Conservation (phyloP, 2,329 filamentous ascomycete genomes). For the Monosporascus sp. region DNA sequence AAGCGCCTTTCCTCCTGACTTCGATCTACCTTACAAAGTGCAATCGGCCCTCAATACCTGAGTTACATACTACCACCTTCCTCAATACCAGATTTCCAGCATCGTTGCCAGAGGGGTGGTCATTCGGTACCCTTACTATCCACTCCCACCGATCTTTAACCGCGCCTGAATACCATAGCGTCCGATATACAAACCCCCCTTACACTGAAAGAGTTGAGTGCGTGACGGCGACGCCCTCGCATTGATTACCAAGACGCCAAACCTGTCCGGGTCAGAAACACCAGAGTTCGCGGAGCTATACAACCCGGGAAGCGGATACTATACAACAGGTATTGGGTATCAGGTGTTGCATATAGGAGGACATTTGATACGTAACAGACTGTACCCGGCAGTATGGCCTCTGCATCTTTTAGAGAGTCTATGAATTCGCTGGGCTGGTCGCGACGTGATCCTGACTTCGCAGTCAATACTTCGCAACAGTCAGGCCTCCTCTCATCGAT, state of each 20-base stretch:
- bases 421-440: constrained; percentile 96
- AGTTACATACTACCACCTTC: neutral
- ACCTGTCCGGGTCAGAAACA: neutral
- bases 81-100: neutral
- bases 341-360: neutral
- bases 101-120: neutral
- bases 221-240: neutral
- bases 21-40: too few species aligned
- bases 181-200: neutral
- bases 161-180: neutral
- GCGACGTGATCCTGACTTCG: constrained; percentile 70
- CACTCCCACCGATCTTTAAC: neutral
- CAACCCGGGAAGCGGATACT: neutral
- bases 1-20: too few species aligned
- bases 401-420: constrained; percentile 83
- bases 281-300: neutral
- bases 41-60: too few species aligned
- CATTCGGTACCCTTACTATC: neutral
- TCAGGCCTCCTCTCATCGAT: constrained; percentile 75
- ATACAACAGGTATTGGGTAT: neutral
- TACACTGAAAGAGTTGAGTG: neutral
- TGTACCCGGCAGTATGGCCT: constrained; percentile 60
- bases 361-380: neutral
- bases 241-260: neutral
- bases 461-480: constrained; percentile 66